Percentiles rank a stretch among this genome's conserved stretches.
These are phyloP conservation scores for Chlamydomonas urium DNA, from an alignment of 139 green algal genomes.

Conservation along the genomic window DNA sequence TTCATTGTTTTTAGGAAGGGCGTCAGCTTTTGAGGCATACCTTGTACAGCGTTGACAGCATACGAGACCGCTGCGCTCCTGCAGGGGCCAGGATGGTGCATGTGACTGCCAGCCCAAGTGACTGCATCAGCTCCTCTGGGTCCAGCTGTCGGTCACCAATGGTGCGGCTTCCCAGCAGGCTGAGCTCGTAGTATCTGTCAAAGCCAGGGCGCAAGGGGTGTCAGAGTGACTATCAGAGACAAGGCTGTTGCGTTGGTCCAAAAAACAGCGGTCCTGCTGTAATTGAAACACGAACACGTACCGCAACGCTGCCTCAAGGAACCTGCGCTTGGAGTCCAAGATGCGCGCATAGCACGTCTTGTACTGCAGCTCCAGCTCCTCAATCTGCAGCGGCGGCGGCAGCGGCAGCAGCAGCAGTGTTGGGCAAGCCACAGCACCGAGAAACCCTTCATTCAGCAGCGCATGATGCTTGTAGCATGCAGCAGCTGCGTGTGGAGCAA, in stretches of 20 bases:
- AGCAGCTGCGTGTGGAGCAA: no score
- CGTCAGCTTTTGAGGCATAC: slow-evolving; percentile 3
- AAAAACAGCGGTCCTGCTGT: no score
- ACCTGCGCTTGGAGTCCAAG: slow-evolving; percentile 91
- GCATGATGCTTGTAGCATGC: no score
- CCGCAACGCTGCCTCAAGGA: slow-evolving; percentile 80
- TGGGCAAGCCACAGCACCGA: no score
- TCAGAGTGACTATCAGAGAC: neutral
- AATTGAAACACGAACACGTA: slow-evolving; percentile 47
- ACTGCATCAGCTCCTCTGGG: slow-evolving; percentile 63
- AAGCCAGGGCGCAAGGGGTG: neutral
- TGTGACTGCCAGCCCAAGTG: slow-evolving; percentile 75
- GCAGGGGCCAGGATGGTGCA: slow-evolving; percentile 90
- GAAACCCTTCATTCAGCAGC: no score
- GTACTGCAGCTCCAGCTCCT: slow-evolving; percentile 91
- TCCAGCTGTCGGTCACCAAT: slow-evolving; percentile 29
- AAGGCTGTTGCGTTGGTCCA: no score
- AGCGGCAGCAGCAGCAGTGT: no score
- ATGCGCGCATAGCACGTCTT: slow-evolving; percentile 93
- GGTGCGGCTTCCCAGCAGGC: slow-evolving; percentile 9
- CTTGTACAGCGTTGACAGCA: slow-evolving; percentile 90
- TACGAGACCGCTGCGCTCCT: slow-evolving; percentile 77
- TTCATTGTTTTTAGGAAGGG: no score
- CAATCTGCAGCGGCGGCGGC: no score
- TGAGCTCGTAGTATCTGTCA: slow-evolving; percentile 50